Conservation (phyloP, 2,329 filamentous ascomycete species). For the Ophiostoma populinum region DNA sequence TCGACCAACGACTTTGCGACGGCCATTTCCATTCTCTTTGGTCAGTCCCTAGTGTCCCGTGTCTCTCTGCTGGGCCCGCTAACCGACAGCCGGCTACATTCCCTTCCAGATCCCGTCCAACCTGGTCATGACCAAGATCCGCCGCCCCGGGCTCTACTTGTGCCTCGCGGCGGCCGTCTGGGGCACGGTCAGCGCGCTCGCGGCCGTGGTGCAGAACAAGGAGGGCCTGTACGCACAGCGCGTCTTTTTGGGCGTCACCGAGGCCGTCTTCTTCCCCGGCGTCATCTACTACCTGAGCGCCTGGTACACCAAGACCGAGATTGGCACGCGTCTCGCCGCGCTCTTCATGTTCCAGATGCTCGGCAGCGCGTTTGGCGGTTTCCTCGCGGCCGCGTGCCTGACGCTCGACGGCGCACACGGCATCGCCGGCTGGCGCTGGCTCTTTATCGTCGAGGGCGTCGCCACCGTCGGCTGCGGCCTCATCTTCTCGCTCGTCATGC, state of each 20-base stretch:
- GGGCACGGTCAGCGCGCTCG: conserved; percentile 31
- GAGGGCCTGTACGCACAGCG: conserved; percentile 32
- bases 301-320: conserved; percentile 8
- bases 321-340: conserved; percentile 5
- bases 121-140: conserved; percentile 18
- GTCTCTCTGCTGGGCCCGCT: conserved; percentile 29
- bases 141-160: conserved; percentile 6
- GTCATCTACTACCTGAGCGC: conserved; percentile 29
- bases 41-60: too few relatives aligned
- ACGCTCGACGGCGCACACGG: conserved; percentile 1
- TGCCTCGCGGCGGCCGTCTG: conserved; percentile 42
- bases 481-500: conserved; percentile 4
- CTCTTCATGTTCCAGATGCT: conserved; percentile 5
- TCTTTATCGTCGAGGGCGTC: conserved; percentile 9
- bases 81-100: conserved; percentile 34
- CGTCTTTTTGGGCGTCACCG: conserved; percentile 38
- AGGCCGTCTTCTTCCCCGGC: conserved; percentile 43
- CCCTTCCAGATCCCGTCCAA: conserved; percentile 44
- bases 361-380: conserved; percentile 9
- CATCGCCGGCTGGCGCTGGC: conserved; percentile 7
- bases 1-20: conserved; percentile 37
- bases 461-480: conserved; percentile 4
- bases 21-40: conserved; percentile 43
- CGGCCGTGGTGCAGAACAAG: conserved; percentile 15
- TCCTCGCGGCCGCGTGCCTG: conserved; percentile 5